Base-by-base conservation (phyloP, 2,329 filamentous ascomycete species). In the Calycina herbarum region DNA sequence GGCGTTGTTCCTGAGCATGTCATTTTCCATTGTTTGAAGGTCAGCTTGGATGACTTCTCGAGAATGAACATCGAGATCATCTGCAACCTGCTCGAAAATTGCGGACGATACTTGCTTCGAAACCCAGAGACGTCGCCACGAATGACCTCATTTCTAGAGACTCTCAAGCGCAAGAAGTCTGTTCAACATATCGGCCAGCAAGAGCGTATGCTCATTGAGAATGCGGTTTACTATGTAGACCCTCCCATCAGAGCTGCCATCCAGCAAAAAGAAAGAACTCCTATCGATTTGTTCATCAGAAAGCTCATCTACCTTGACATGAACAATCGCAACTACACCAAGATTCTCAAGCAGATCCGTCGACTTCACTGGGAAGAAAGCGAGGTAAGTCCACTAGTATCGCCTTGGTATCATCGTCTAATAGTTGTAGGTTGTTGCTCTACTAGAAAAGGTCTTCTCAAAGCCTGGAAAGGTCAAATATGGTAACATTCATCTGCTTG, bases 61-160 rank as follows among this genome's bases (percentile, higher is more conserved):
- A 87, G 94, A 67, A 97, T 97, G 91, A 99, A 99, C 75, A 97
- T 99, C 69, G 96, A 99, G 77, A 97, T 99, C 72, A 94, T 99
- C 69, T 96, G 94, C 74, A 96, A 96, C 74, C 83, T 99, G 33
- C 84, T 99, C 27, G 95, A 99, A 77, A 98, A 98, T 70, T 99
- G 96, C 75, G 95, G 95, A 56, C 88, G 95, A 20, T 99, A 97
- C 78, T 82, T 99, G 27, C 84, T 99, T 66, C 92, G 94, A 60
- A 98, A 95, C 71, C 89, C 93, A 0, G 94, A 98, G 68, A 98
- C 96, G 0, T 90, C 92, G 10, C 94, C 94, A 8, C 89, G 95
- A 56, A 99, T 99, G 95, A 82, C 85, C 1, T 94, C 92, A 0
- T 99, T 99, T 77, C 80, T 99, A 29, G 95, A 99, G 78, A 99